A percentile compares a stretch with the other conserved stretches of the same genome.
phyloP scores from a whole-genome alignment of 2,329 filamentous ascomycete species.

The Talaromyces atroroseus region DNA sequence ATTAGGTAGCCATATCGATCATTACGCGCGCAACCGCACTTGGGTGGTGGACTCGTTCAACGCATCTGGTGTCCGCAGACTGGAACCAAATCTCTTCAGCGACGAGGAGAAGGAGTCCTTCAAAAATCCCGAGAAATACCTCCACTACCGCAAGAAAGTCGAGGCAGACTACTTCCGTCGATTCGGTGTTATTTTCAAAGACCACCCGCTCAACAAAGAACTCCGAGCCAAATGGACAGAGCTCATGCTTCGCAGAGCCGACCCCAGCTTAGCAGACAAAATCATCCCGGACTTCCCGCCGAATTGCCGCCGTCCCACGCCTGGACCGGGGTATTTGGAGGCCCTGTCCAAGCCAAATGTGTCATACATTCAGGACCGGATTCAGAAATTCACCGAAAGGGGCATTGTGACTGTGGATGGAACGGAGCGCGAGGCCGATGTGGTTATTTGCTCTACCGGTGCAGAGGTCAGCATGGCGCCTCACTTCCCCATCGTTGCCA shows the following conservation, averaged over 20 bases:
- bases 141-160: slow-evolving; percentile 53
- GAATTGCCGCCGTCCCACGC: slow-evolving; percentile 60
- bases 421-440: slow-evolving; percentile 53
- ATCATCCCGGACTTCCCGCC: slow-evolving; percentile 60
- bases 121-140: slow-evolving; percentile 56
- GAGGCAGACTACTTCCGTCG: slow-evolving; percentile 60
- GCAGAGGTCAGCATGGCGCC: slow-evolving; percentile 57
- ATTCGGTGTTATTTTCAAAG: slow-evolving; percentile 52
- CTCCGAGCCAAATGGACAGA: slow-evolving; percentile 45
- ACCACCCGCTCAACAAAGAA: slow-evolving; percentile 46
- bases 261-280: slow-evolving; percentile 52
- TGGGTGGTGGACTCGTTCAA: slow-evolving; percentile 64
- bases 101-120: slow-evolving; percentile 53
- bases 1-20: slow-evolving; percentile 48
- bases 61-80: slow-evolving; percentile 48
- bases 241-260: slow-evolving; percentile 52
- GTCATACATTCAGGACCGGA: slow-evolving; percentile 53
- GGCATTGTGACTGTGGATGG: slow-evolving; percentile 60
- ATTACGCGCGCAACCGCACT: slow-evolving; percentile 60
- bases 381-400: slow-evolving; percentile 53
- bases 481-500: slow-evolving; percentile 55
- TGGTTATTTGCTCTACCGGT: slow-evolving; percentile 64
- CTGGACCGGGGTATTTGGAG: slow-evolving; percentile 63
- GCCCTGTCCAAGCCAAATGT: slow-evolving; percentile 58
- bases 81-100: slow-evolving; percentile 52